Evolutionary conservation across 306 rosid species (phyloP), one percentile per base, ranked within the genome.

Genomic region (Casuarina glauca): DNA sequence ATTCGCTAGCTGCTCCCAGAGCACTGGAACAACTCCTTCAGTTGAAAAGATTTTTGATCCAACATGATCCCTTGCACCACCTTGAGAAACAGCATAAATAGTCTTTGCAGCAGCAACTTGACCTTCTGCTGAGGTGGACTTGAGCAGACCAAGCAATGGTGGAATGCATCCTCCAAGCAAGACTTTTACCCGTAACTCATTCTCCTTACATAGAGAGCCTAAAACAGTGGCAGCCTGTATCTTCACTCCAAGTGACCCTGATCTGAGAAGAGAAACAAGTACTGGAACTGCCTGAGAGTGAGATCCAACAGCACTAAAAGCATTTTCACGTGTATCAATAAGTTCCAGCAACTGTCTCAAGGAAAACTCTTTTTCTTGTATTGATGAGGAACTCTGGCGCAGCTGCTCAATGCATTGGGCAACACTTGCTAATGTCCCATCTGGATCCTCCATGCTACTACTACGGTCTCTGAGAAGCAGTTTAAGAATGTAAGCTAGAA

Each of bases 241-340:
- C 93, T 96, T 96, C 84, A 93, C 98, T 79, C 87, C 93, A 75
- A 90, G 84, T 57, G 98, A 89, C 73, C 99, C 97, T 26, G 97
- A 88, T 50, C 99, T 93, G 69, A 96, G 98, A 86, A 96, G 98
- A 89, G 99, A 91, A 87, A 96, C 99, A 75, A 96, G 99, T 39
- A 93, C 99, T 60, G 99, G 99, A 84, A 96, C 99, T 75, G 99
- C 98, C 80, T 96, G 99, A 81, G 99, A 91, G 83, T 96, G 99
- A 83, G 99, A 93, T 91, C 99, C 99, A 84, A 96, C 98, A 35
- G 99, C 99, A 93, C 99, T 89, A 82, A 91, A 93, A 70, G 94
- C 97, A 86, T 89, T 93, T 86, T 96, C 99, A 54, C 98, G 97
- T 60, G 86, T 86, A 46, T 91, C 96, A 76, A 96, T 89, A 80